phyloP scores from a whole-genome alignment of 441 rosid species.

The Populus hybrid region DNA sequence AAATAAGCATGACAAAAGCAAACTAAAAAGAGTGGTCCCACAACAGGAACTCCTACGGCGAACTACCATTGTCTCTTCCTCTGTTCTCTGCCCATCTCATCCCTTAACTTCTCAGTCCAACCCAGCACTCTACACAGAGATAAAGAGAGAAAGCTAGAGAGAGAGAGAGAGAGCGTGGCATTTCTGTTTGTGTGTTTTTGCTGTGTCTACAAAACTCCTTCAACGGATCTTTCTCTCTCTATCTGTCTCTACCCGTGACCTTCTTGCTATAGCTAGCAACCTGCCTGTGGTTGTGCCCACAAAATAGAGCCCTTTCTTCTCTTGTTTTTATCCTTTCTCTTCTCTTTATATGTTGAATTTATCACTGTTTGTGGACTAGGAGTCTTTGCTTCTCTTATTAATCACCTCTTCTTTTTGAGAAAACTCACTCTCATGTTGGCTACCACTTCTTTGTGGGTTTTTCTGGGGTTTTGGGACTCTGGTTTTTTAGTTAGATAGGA shows the following conservation, averaged over 20 bases:
- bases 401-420: constrained; percentile 16
- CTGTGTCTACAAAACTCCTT: constrained; percentile 9
- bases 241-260: constrained; percentile 21
- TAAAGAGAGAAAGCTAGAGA: background rate
- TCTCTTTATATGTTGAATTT: constrained; percentile 1
- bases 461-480: constrained; percentile 28
- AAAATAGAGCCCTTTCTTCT: background rate
- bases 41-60: constrained; percentile 12
- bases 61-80: constrained; percentile 26
- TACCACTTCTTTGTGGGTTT: constrained; percentile 27
- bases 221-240: constrained; percentile 34
- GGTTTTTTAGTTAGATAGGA: background rate
- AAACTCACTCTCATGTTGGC: constrained; percentile 1
- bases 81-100: constrained; percentile 20
- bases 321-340: constrained; percentile 12
- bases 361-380: background rate
- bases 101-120: background rate
- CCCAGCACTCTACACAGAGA: background rate
- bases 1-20: constrained; percentile 13
- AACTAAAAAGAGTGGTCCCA: constrained; percentile 2
- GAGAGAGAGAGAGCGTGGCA: background rate
- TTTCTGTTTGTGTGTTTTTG: background rate
- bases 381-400: constrained; percentile 12
- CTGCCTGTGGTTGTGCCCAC: background rate
- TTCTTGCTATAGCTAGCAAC: background rate